These are phyloP conservation scores for Quillaja saponaria DNA, from an alignment of 306 rosid species.

Conservation along the genomic window DNA sequence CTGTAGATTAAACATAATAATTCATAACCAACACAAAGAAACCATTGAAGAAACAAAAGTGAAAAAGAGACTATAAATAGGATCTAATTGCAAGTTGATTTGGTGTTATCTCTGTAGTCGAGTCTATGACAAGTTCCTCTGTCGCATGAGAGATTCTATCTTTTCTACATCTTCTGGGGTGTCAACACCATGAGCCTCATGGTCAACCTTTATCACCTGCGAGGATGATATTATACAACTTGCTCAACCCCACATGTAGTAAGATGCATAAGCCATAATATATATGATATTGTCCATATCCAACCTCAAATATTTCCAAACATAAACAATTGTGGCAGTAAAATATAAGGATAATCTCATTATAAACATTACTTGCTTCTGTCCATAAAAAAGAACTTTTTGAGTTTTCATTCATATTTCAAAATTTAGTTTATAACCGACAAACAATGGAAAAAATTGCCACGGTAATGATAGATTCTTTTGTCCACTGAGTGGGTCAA, in stretches of 20 bases:
- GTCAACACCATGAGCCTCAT: conserved; percentile 95
- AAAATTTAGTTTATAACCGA: no score
- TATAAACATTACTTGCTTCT: neutral
- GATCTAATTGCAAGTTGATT: no score
- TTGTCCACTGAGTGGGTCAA: no score
- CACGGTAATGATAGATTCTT: no score
- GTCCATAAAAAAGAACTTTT: conserved; percentile 9
- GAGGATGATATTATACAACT: conserved; percentile 21
- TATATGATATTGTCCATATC: conserved; percentile 15
- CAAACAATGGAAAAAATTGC: no score
- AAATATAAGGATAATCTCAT: neutral
- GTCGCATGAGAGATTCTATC: conserved; percentile 75
- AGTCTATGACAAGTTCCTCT: conserved; percentile 50
- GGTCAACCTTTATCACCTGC: conserved; percentile 91
- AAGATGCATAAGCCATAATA: neutral
- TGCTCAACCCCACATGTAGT: neutral
- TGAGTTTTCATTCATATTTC: neutral
- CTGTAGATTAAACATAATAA: no score
- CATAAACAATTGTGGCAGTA: neutral
- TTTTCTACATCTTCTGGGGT: conserved; percentile 83
- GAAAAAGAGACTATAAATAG: no score
- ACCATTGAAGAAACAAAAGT: no score
- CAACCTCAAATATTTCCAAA: neutral
- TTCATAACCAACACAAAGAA: no score
- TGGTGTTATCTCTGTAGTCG: no score